Conservation (phyloP, 2,329 filamentous ascomycete species). For the Fusarium buxicola region DNA sequence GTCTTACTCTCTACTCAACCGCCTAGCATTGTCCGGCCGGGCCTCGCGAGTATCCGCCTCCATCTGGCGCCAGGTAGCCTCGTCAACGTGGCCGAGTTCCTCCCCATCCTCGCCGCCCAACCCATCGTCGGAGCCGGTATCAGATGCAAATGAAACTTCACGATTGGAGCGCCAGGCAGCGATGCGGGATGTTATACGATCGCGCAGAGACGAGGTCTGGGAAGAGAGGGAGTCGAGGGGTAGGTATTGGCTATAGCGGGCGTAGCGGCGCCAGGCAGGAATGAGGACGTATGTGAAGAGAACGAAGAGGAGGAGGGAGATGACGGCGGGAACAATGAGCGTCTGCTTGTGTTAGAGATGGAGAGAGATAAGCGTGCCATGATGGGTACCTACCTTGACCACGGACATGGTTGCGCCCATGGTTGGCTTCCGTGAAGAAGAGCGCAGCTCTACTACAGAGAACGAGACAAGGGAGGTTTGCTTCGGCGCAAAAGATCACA, state of each 20-base stretch:
- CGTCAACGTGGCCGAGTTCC: slow-evolving; percentile 72
- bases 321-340: slow-evolving; percentile 75
- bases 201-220: slow-evolving; percentile 65
- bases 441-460: neutral
- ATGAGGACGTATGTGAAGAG: slow-evolving; percentile 72
- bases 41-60: slow-evolving; percentile 50
- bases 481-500: neutral
- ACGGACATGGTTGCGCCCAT: slow-evolving; percentile 52
- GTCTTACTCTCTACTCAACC: slow-evolving; percentile 79
- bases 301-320: slow-evolving; percentile 77
- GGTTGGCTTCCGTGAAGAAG: slow-evolving; percentile 16
- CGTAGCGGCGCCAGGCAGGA: slow-evolving; percentile 76
- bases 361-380: slow-evolving; percentile 14
- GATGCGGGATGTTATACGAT: slow-evolving; percentile 56
- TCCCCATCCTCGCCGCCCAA: slow-evolving; percentile 71
- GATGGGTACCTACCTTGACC: slow-evolving; percentile 49
- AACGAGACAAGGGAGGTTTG: neutral
- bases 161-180: slow-evolving; percentile 59
- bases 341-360: slow-evolving; percentile 61
- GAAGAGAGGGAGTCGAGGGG: slow-evolving; percentile 73
- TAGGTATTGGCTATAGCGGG: slow-evolving; percentile 79
- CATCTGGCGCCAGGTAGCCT: slow-evolving; percentile 57
- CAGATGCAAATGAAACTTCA: slow-evolving; percentile 55
- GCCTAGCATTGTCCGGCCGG: slow-evolving; percentile 62
- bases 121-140: slow-evolving; percentile 61